Percentiles rank a stretch among this genome's conserved stretches.
phyloP scores from a whole-genome alignment of 2,329 filamentous ascomycete genomes.

The Teratosphaeria gauchensis region DNA sequence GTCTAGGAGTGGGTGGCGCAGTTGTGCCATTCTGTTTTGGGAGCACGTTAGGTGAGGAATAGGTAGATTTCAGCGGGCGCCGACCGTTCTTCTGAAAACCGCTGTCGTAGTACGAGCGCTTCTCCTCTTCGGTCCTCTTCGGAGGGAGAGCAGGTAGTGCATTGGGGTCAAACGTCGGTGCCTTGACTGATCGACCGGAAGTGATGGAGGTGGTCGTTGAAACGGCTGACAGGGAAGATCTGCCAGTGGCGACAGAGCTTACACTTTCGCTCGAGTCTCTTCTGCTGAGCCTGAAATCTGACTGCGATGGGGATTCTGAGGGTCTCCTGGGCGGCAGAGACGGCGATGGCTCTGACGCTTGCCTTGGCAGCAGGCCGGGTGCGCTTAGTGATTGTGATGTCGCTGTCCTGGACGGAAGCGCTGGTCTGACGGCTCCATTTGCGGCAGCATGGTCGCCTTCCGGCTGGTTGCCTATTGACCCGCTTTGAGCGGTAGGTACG shows the following conservation, averaged over 20 bases:
- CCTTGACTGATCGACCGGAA: conserved; percentile 19
- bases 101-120: conserved; percentile 21
- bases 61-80: conserved; percentile 13
- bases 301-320: conserved; percentile 27
- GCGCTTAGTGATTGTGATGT: conserved; percentile 21
- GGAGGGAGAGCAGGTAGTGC: conserved; percentile 47
- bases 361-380: conserved; percentile 42
- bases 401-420: conserved; percentile 37
- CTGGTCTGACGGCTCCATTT: conserved; percentile 26
- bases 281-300: conserved; percentile 22
- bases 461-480: conserved; percentile 31
- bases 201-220: conserved; percentile 30
- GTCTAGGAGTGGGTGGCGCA: conserved; percentile 4
- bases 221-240: conserved; percentile 40
- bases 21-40: conserved; percentile 16
- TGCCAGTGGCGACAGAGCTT: conserved; percentile 39
- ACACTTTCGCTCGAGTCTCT: conserved; percentile 42
- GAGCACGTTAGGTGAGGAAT: conserved; percentile 14
- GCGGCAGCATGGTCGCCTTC: conserved; percentile 10
- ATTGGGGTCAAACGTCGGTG: conserved; percentile 48
- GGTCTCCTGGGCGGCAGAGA: conserved; percentile 35
- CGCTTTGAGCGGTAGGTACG: conserved; percentile 20
- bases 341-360: conserved; percentile 26
- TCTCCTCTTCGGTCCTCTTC: conserved; percentile 36
- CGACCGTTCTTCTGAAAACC: conserved; percentile 9